Percentiles rank a stretch among this genome's conserved stretches.
Conservation (phyloP, 2,329 filamentous ascomycete species). For the Paecilomyces sp. region DNA sequence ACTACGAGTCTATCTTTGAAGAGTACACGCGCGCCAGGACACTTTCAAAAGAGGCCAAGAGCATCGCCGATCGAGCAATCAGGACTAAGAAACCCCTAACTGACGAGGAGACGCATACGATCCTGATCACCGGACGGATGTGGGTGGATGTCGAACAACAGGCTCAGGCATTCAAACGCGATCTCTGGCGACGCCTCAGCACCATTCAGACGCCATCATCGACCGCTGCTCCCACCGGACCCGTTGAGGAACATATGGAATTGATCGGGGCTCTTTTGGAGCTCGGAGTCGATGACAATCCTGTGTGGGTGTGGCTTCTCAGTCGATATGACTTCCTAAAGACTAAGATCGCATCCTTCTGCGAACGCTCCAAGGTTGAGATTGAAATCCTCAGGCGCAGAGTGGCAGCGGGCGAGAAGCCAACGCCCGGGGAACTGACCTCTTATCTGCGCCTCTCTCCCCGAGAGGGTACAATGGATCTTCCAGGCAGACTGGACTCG, state of each 20-base stretch:
- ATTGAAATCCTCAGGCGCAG: conserved; percentile 83
- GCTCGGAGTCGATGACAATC: conserved; percentile 88
- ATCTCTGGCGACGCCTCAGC: conserved; percentile 76
- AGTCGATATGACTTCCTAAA: conserved; percentile 87
- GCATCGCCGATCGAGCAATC: conserved; percentile 54
- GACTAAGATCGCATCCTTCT: conserved; percentile 69
- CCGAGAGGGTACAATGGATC: conserved; percentile 58
- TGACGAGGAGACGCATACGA: conserved; percentile 75
- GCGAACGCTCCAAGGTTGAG: conserved; percentile 82
- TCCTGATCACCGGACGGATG: conserved; percentile 84
- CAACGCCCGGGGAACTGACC: conserved; percentile 61
- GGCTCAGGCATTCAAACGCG: conserved; percentile 77
- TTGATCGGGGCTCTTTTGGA: conserved; percentile 85
- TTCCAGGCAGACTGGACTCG: conserved; percentile 63
- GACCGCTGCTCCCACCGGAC: conserved; percentile 43
- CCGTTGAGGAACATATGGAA: conserved; percentile 81
- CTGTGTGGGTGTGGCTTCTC: conserved; percentile 91
- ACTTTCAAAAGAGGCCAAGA: conserved; percentile 70
- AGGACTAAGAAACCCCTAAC: conserved; percentile 51
- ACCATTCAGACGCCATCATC: conserved; percentile 54
- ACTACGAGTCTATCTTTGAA: conserved; percentile 81
- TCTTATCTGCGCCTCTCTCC: conserved; percentile 68
- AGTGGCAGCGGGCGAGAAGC: conserved; percentile 67
- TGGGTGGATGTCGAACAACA: conserved; percentile 91
- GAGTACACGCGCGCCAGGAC: conserved; percentile 78